phyloP scores from a whole-genome alignment of 768 basidiomycete genomes.

The Dioszegia aurantiaca region DNA sequence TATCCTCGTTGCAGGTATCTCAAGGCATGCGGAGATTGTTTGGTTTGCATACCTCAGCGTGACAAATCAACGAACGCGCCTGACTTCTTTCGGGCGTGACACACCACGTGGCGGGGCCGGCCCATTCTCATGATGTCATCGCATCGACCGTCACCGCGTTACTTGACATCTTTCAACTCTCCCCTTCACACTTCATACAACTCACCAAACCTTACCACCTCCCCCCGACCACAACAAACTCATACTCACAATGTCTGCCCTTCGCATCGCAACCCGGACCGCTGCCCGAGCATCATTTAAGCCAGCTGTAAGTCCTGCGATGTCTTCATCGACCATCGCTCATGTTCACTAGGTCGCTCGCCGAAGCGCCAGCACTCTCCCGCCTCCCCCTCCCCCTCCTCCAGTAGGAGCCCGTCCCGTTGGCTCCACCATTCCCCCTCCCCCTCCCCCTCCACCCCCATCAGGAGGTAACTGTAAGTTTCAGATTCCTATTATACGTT shows the following conservation, averaged over 20 bases:
- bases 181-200: neutral
- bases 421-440: neutral
- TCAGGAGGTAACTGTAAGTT: conserved; percentile 11
- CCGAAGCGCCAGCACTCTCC: conserved; percentile 13
- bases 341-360: conserved; percentile 7
- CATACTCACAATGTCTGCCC: neutral
- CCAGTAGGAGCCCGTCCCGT: neutral
- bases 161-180: neutral
- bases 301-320: conserved; percentile 1
- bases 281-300: conserved; percentile 1
- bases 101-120: too few relatives aligned
- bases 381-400: conserved; percentile 11
- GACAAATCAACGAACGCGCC: too few relatives aligned
- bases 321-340: neutral
- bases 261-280: conserved; percentile 4
- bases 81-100: too few relatives aligned
- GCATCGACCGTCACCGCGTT: too few relatives aligned
- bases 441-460: conserved; percentile 12
- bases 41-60: too few relatives aligned
- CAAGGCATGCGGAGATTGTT: too few relatives aligned
- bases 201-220: neutral
- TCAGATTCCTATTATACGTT: neutral
- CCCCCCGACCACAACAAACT: neutral
- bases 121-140: too few relatives aligned
- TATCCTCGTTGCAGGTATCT: too few relatives aligned